Evolutionary conservation across 2,329 filamentous ascomycete genomes (phyloP), one percentile per base, ranked within the genome.

Genomic region (Aspergillus aculeatinus): DNA sequence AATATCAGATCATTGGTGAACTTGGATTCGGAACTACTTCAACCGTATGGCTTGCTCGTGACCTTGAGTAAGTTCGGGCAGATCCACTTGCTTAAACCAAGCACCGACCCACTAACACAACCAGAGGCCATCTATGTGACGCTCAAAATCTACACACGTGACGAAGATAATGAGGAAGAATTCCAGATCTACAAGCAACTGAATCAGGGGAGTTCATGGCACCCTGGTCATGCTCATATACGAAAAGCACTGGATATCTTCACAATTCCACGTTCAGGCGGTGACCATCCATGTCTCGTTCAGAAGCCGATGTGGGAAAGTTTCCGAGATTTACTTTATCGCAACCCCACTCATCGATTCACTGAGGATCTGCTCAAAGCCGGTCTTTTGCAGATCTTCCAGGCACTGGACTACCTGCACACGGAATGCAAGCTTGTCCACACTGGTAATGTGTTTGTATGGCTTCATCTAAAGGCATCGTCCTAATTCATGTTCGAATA

Each of bases 371-470:
- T 81, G 16, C 65, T 81, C 12, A 77, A 74, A 61, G 62, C 62
- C 23, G 71, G 73, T 42, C 68, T 82, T 42, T 64, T 67, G 57
- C 72, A 74, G 35, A 31, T 77, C 4, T 75, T 81, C 23, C 72
- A 73, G 42, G 79, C 77, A 19, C 72, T 81, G 4, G 76, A 81
- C 25, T 67, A 74, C 35, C 63, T 81, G 44, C 79, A 81, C 62
- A 72, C 70, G 4, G 74, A 80, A 63, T 76, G 74, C 67, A 74
- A 76, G 39, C 65, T 82, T 59, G 72, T 80, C 23, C 80, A 82
- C 65, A 81, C 77, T 53, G 77, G 77, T 79, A 71, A 55, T 56
- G 21, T 29, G 5, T 25, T 23, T 27, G 2, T 44, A 57, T 25
- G 5, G 42, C 25, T 1, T 27, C 5, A 7, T 27, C 27, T 29